Percentiles rank a stretch among this genome's conserved stretches.
Conservation (phyloP, 345 rosid genomes). For the Euphorbia pulcherrima region DNA sequence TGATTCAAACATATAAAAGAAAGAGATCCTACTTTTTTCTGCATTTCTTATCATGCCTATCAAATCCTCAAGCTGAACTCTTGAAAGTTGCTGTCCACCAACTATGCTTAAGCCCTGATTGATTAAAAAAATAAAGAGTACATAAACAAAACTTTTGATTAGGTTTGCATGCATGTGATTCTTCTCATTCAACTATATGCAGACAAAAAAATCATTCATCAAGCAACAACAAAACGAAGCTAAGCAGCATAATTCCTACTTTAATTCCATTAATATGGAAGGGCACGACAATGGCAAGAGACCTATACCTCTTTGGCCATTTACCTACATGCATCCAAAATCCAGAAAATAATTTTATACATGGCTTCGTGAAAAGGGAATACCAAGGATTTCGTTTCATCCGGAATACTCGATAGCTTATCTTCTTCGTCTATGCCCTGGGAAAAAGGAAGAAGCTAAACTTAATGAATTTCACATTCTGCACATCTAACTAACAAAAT, state of each 20-base stretch:
- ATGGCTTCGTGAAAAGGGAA: background rate
- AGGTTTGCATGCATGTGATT: background rate
- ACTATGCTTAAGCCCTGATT: constrained; percentile 48
- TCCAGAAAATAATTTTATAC: too few species aligned
- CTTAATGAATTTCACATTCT: background rate
- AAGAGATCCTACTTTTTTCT: constrained; percentile 59
- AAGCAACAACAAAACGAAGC: background rate
- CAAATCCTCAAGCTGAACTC: constrained; percentile 57
- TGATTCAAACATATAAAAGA: constrained; percentile 11
- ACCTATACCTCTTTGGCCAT: background rate
- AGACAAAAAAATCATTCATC: background rate
- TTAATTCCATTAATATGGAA: background rate
- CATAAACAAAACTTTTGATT: background rate
- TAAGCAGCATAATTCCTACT: background rate
- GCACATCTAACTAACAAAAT: background rate
- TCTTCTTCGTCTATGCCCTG: constrained; percentile 15
- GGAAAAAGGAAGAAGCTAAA: background rate
- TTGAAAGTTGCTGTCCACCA: constrained; percentile 42
- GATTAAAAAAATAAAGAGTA: background rate
- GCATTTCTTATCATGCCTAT: constrained; percentile 74
- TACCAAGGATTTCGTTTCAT: constrained; percentile 10
- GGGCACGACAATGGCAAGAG: background rate
- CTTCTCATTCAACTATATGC: background rate
- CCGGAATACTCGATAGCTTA: constrained; percentile 6
- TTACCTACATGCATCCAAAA: background rate